A percentile compares a stretch with the other conserved stretches of the same genome.
phyloP scores from a whole-genome alignment of 306 rosid genomes.

The Corylus heterophylla region DNA sequence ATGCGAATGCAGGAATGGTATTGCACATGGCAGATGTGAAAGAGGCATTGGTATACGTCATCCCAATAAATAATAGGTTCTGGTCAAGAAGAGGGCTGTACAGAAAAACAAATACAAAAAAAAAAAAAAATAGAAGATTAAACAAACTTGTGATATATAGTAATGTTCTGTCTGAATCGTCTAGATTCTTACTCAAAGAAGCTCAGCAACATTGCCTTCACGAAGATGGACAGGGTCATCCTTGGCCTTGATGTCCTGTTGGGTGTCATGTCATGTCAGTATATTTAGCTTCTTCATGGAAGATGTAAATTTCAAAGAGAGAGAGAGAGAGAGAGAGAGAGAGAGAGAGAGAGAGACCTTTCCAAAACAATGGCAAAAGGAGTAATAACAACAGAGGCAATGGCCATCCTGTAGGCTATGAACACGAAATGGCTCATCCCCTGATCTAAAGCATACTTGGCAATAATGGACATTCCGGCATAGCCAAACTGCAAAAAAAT shows the following conservation, averaged over 20 bases:
- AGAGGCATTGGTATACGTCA: conserved; percentile 56
- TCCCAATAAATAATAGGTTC: conserved; percentile 50
- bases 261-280: not conserved
- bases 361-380: conserved; percentile 55
- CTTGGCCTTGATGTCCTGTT: conserved; percentile 52
- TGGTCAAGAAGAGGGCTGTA: conserved; percentile 61
- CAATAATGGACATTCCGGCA: conserved; percentile 48
- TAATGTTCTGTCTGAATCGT: not conserved
- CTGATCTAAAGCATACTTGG: conserved; percentile 40
- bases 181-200: conserved; percentile 38
- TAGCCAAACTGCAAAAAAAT: conserved; percentile 47
- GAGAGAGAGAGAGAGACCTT: conserved; percentile 29
- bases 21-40: conserved; percentile 53
- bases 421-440: conserved; percentile 58
- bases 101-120: not conserved
- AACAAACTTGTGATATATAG: not conserved
- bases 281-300: not conserved
- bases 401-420: conserved; percentile 42
- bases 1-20: conserved; percentile 58
- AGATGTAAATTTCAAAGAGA: too few relatives aligned
- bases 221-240: conserved; percentile 41
- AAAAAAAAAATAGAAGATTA: not conserved
- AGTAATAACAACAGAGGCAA: conserved; percentile 41
- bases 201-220: conserved; percentile 38
- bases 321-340: not conserved